Percentiles rank a stretch among this genome's conserved stretches.
These are phyloP conservation scores for Selenicereus undatus DNA, from an alignment of 148 eudicot species.

Conservation along the genomic window DNA sequence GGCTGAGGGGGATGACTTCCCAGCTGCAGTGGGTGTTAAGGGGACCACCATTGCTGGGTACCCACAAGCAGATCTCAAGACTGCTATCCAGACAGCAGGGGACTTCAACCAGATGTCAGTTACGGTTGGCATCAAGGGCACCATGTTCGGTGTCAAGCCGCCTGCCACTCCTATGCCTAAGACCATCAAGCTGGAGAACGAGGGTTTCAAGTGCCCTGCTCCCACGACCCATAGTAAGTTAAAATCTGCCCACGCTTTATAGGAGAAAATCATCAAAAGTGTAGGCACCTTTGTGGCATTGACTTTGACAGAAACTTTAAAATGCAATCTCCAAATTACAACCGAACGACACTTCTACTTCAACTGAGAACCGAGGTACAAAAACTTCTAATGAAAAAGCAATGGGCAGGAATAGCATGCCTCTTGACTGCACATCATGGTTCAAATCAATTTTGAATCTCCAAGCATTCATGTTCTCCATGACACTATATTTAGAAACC, in stretches of 20 bases:
- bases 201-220: constrained; percentile 55
- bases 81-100: constrained; percentile 54
- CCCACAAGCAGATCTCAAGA: constrained; percentile 52
- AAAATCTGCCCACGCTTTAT: neutral
- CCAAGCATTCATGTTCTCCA: too few relatives aligned
- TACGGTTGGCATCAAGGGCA: constrained; percentile 38
- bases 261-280: neutral
- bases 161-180: constrained; percentile 53
- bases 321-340: neutral
- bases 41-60: constrained; percentile 48
- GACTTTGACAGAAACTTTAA: neutral
- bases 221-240: constrained; percentile 43
- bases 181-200: constrained; percentile 45
- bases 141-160: constrained; percentile 45
- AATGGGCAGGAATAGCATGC: neutral
- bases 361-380: neutral
- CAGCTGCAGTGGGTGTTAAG: constrained; percentile 39
- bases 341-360: neutral
- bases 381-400: neutral
- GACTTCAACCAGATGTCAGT: constrained; percentile 44
- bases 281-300: neutral
- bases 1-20: constrained; percentile 41
- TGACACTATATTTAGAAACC: too few relatives aligned
- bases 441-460: neutral
- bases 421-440: neutral